Evolutionary conservation across 306 rosid species (phyloP).

Genomic region (Malus sylvestris): DNA sequence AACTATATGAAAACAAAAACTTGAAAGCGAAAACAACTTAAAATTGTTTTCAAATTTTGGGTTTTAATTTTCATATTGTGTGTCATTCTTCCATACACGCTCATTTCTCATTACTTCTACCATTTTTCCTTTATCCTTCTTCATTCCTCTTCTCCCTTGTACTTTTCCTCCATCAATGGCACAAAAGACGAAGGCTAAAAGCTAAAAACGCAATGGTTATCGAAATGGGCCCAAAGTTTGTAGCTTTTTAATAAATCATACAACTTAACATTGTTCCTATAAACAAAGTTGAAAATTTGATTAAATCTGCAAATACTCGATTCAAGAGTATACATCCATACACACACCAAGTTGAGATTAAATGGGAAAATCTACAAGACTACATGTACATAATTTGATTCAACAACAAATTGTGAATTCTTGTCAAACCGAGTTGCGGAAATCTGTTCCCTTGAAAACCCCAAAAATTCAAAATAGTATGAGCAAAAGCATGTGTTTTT

Average conservation of each 20-base stretch:
- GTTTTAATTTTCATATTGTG: no score
- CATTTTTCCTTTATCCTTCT: no score
- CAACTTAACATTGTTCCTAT: not conserved
- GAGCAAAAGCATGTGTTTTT: not conserved
- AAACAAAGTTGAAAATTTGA: not conserved
- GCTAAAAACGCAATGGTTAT: no score
- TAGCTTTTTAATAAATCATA: not conserved
- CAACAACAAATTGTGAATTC: not conserved
- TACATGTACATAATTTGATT: not conserved
- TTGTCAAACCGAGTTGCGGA: constrained; percentile 13
- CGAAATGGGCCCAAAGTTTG: not conserved
- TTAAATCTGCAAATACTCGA: not conserved
- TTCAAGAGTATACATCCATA: not conserved
- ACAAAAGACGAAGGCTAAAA: no score
- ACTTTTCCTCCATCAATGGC: no score
- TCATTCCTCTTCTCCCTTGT: no score
- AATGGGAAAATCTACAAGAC: no score
- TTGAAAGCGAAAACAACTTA: no score
- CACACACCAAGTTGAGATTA: not conserved
- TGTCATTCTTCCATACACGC: no score
- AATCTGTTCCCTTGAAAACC: constrained; percentile 29
- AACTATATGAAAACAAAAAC: no score
- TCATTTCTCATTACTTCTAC: no score
- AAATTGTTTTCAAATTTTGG: not conserved
- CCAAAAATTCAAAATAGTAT: not conserved